Evolutionary conservation across 306 rosid species (phyloP).

Genomic region (Prunus mume): DNA sequence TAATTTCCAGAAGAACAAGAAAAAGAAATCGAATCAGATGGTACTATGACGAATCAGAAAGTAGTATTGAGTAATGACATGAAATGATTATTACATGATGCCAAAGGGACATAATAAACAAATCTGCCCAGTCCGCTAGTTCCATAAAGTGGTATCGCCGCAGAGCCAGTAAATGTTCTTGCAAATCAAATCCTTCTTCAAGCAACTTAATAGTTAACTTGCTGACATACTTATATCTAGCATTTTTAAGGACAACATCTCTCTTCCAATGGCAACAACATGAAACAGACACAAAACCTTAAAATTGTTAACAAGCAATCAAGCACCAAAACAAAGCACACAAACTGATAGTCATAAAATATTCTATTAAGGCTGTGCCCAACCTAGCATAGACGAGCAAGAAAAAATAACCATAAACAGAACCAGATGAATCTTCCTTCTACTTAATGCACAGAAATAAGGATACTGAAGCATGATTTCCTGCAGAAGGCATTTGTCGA

Average conservation of each 20-base stretch:
- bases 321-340: neutral
- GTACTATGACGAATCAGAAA: conserved; percentile 14
- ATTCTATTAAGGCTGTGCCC: neutral
- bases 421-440: neutral
- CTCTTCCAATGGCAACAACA: conserved; percentile 21
- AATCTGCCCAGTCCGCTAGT: conserved; percentile 94
- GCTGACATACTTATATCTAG: conserved; percentile 88
- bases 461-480: conserved; percentile 97
- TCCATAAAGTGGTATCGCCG: conserved; percentile 94
- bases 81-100: conserved; percentile 48
- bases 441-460: conserved; percentile 26
- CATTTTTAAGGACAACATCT: conserved; percentile 44
- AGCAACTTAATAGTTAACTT: conserved; percentile 81
- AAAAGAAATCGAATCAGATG: conserved; percentile 21
- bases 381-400: neutral
- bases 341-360: neutral
- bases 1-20: conserved; percentile 33
- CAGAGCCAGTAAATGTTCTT: conserved; percentile 80
- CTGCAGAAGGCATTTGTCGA: conserved; percentile 86
- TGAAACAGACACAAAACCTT: conserved; percentile 4
- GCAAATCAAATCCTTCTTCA: conserved; percentile 85
- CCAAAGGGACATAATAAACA: conserved; percentile 87
- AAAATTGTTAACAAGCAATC: neutral
- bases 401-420: conserved; percentile 11
- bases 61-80: conserved; percentile 6